These are phyloP conservation scores for Fragilaria crotonensis DNA, from an alignment of 108 stramenopile genomes.

Conservation along the genomic window DNA sequence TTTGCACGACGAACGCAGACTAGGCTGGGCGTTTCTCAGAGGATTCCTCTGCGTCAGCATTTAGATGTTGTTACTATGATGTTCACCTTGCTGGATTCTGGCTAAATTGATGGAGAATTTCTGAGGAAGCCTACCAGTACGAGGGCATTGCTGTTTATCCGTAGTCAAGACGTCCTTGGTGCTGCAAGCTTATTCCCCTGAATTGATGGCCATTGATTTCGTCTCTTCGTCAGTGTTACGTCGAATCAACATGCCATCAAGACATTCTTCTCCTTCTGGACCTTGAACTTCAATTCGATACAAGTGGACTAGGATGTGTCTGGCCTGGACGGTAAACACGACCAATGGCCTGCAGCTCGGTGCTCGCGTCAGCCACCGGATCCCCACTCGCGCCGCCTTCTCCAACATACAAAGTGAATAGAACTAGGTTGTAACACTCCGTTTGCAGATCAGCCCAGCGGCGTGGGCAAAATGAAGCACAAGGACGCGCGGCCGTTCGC, in stretches of 20 bases:
- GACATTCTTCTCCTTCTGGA: constrained; percentile 51
- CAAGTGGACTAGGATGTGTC: constrained; percentile 36
- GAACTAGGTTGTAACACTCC: constrained; percentile 61
- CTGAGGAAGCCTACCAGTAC: too few species aligned
- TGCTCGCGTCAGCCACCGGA: constrained; percentile 56
- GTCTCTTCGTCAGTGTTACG: constrained; percentile 51
- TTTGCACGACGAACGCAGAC: too few species aligned
- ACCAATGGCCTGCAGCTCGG: constrained; percentile 70
- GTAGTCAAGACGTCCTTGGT: too few species aligned
- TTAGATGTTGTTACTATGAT: too few species aligned
- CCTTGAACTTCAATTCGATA: constrained; percentile 53
- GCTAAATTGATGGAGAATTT: too few species aligned
- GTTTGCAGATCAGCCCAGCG: constrained; percentile 64
- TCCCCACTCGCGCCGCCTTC: constrained; percentile 41
- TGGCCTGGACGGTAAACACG: constrained; percentile 65
- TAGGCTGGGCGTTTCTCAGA: too few species aligned
- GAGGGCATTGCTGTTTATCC: too few species aligned
- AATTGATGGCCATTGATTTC: constrained; percentile 46
- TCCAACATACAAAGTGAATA: constrained; percentile 54
- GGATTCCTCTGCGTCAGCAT: too few species aligned
- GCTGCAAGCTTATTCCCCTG: too few species aligned
- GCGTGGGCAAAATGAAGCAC: constrained; percentile 61
- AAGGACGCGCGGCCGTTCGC: constrained; percentile 51
- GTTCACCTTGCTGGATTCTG: too few species aligned
- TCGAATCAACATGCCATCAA: constrained; percentile 54